Base-by-base conservation (phyloP, 805 yeast species). In the Schizosaccharomyces lindneri region DNA sequence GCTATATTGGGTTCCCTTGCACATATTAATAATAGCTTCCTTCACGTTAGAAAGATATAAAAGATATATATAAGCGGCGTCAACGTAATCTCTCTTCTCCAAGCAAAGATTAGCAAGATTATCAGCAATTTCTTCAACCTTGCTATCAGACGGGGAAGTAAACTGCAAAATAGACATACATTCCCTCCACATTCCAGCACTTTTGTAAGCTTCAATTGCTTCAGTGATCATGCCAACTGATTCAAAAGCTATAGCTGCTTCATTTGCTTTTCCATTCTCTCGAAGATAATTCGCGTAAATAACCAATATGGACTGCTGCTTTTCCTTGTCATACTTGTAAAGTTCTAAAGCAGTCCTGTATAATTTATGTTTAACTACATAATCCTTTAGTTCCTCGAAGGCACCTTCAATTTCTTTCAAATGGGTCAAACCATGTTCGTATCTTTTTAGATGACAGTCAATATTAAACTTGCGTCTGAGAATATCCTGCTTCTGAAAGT, bases 201-300 rank as follows among this genome's bases (percentile, higher is more conserved):
- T 69, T 13, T 81, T 75, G 68, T 83, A 88, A 55, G 83, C 76
- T 59, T 83, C 85, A 67, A 87, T 70, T 0, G 97, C 95, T 59
- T 76, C 75, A 29, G 75, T 77, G 57, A 63, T 73, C 27, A 79
- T 72, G 1, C 77, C 79, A 59, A 90, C 74, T 68, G 78, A 76
- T 70, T 93, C 98, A 70, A 76, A 88, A 2, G 83, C 78, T 43
- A 85, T 68, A 59, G 84, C 98, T 1, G 97, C 85, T 66, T 86
- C 95, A n/a, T 69, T 70, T 68, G 78, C 85, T 59, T 78, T 73
- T 1, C 79, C 55, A 21, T 59, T 41, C 7, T 43, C 76, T 51
- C 78, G 75, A 65, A 88, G 75, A 64, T 77, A 69, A 43, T 74
- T 76, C 1, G 95, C 97, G 70, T 80, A 87, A 43, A 79, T 68